These are phyloP conservation scores for Ustilago crameri DNA, from an alignment of 1,284 basidiomycete genomes.

Conservation along the genomic window DNA sequence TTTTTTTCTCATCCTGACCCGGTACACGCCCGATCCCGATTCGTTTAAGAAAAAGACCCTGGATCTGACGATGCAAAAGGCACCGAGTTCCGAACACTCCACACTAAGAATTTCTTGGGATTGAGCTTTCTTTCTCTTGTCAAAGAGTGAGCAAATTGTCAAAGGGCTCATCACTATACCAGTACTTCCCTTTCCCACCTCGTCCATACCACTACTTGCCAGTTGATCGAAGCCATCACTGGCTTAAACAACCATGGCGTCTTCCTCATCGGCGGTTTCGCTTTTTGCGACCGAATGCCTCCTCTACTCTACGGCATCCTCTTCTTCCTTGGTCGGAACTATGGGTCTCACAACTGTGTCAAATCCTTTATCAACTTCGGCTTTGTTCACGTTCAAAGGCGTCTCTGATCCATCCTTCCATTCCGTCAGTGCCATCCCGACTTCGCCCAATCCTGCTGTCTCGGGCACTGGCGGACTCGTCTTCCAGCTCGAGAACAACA, in stretches of 20 bases:
- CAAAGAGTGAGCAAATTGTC: background rate
- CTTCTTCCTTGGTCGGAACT: slow-evolving; percentile 39
- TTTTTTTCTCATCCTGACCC: background rate
- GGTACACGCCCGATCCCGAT: slow-evolving; percentile 1
- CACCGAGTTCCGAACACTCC: slow-evolving; percentile 14
- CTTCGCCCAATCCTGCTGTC: slow-evolving; percentile 71
- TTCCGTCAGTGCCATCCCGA: slow-evolving; percentile 36
- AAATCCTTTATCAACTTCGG: slow-evolving; percentile 46
- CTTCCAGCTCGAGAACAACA: slow-evolving; percentile 80
- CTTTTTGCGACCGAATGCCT: slow-evolving; percentile 57
- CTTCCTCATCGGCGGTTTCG: slow-evolving; percentile 30
- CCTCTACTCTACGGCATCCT: slow-evolving; percentile 54
- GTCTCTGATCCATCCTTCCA: slow-evolving; percentile 47
- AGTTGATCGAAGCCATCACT: too few relatives aligned
- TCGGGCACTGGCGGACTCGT: slow-evolving; percentile 80
- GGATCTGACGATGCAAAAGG: background rate
- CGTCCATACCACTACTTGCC: too few relatives aligned
- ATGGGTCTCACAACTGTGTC: slow-evolving; percentile 51
- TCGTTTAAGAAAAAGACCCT: too few relatives aligned
- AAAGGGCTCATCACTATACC: background rate
- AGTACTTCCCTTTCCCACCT: too few relatives aligned
- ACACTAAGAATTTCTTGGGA: slow-evolving; percentile 11
- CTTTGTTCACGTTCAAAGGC: slow-evolving; percentile 57
- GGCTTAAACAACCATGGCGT: slow-evolving; percentile 14
- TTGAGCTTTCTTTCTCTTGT: slow-evolving; percentile 2